Evolutionary conservation across 2,329 filamentous ascomycete species (phyloP).

Genomic region (Colletotrichum siamense): DNA sequence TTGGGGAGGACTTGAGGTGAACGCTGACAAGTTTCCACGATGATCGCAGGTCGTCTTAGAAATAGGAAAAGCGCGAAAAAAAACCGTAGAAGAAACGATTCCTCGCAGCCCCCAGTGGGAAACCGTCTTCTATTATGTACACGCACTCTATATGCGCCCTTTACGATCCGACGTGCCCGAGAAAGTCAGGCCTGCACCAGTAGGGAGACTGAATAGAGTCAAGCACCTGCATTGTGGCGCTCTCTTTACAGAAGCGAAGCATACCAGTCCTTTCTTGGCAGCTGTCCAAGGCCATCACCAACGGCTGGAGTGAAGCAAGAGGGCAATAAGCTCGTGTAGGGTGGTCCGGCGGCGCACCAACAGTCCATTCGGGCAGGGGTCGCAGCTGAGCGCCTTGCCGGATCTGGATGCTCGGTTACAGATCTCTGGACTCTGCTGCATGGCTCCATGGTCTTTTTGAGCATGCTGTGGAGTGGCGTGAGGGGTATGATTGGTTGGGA

Average conservation of each 20-base stretch:
- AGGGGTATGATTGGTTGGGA: not conserved
- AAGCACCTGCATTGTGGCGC: not conserved
- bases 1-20: not conserved
- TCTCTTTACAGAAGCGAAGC: not conserved
- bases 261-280: not conserved
- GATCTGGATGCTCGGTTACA: conserved; percentile 6
- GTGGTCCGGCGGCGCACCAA: not conserved
- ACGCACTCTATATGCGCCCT: not conserved
- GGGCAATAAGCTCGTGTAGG: conserved; percentile 2
- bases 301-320: not conserved
- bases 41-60: too few species aligned
- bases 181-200: accelerated
- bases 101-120: too few species aligned
- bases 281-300: not conserved
- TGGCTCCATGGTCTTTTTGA: not conserved
- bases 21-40: not conserved
- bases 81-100: too few species aligned
- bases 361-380: not conserved
- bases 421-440: not conserved
- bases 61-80: too few species aligned
- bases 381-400: not conserved
- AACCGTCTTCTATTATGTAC: not conserved
- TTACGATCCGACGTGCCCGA: not conserved
- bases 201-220: not conserved
- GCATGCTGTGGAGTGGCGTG: not conserved